Base-by-base conservation (phyloP, 2,329 filamentous ascomycete species). In the Aphanocladium album region DNA sequence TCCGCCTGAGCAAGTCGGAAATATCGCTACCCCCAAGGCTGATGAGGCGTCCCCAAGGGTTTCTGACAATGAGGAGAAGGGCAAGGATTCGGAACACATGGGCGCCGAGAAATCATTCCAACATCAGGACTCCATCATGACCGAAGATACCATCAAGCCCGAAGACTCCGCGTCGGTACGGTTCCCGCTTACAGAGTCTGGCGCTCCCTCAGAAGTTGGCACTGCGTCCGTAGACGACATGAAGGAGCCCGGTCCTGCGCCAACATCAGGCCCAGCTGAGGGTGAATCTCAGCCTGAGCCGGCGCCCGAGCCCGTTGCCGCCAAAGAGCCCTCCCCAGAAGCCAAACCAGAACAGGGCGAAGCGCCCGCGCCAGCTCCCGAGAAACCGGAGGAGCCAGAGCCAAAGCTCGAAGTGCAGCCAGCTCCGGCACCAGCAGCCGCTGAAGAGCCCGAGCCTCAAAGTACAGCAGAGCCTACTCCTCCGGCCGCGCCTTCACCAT, bases 1-100 rank as follows among this genome's bases (percentile, higher is more conserved):
- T 8, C 74, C 74, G 0, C 73, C 70, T 0, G 74, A 76, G 25
- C 72, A 77, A 62, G 74, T 77, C 11, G 74, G 74, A 30, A 77
- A 77, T 17, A 76, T 77, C 57, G 66, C 70, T 12, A 71, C 71
- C 6, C 73, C 74, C 4, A 71, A 68, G 55, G 64, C 68, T 17
- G 71, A 73, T 3, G 67, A 70, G 3, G 62, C 63, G 7, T 57
- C 58, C 0, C 64, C 66, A 11, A 69, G 68, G 37, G 64, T 57
- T 0, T 65, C 66, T 7, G 69, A 71, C 19, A 62, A 60, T 12
- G 69, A 67, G 19, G 64, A 68, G 6, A 72, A 70, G 54, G 58
- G 63, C n/a, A 64, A 64, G n/a, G 67, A 68, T n/a, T 25, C 64
- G 14, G 69, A 68, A 5, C 63, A 63, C 19, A 64, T 67, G n/a